Conservation (phyloP, 257 asterid species). For the Coffea eugenioides region DNA sequence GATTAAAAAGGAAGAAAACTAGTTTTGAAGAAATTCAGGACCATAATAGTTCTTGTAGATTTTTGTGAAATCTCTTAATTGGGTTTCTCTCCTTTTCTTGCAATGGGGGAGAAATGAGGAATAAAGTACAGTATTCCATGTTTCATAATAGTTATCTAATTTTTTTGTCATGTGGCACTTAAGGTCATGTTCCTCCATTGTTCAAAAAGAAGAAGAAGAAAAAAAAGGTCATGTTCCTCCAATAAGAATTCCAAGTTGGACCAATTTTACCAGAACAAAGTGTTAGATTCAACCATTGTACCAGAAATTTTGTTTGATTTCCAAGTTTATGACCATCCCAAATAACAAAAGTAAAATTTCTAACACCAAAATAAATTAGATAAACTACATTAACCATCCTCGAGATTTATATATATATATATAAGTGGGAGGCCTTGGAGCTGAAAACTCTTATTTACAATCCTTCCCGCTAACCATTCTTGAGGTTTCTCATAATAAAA, state of each 20-base stretch:
- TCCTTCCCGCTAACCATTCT: background rate
- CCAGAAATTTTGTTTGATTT: background rate
- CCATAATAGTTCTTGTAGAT: background rate
- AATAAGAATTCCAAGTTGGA: conserved; percentile 6
- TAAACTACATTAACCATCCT: background rate
- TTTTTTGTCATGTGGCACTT: conserved; percentile 9
- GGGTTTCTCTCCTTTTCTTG: background rate
- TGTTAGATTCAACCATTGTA: background rate
- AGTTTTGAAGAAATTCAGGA: background rate
- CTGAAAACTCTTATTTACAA: too few species aligned
- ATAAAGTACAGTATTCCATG: background rate
- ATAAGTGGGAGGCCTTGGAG: too few species aligned
- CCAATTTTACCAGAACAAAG: background rate
- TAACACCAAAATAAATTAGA: background rate
- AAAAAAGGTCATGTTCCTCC: conserved; percentile 1
- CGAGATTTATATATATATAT: background rate
- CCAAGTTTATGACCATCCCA: background rate
- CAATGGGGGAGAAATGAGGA: background rate
- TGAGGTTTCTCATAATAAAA: background rate
- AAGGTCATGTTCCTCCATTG: conserved; percentile 1
- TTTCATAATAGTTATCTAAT: background rate
- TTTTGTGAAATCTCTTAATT: too few species aligned
- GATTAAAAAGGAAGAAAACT: background rate
- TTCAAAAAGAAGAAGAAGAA: too few species aligned
- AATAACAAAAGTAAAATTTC: background rate